Percentiles rank a stretch among this genome's conserved stretches.
Conservation (phyloP, 176 grass and related monocot genomes). For the Oryza nivara region DNA sequence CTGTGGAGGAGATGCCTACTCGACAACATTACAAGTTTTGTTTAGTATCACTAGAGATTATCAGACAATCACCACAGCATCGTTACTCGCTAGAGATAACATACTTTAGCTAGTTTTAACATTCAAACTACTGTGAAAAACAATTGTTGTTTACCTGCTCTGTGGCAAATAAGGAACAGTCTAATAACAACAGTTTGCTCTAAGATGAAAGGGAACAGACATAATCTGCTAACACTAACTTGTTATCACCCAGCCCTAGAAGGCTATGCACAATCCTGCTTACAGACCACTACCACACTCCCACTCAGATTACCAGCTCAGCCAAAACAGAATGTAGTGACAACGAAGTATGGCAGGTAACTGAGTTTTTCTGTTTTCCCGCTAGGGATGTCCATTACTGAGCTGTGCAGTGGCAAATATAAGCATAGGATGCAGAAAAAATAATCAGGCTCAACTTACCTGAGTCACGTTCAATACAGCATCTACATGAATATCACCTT, state of each 20-base stretch:
- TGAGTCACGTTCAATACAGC: constrained; percentile 82
- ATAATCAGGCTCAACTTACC: constrained; percentile 55
- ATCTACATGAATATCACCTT: constrained; percentile 92
- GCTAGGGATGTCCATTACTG: not conserved
- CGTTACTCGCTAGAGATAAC: not conserved
- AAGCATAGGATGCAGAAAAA: not conserved
- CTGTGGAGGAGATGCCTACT: not conserved
- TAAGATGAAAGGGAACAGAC: not conserved
- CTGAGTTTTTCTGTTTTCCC: not conserved
- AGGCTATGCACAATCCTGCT: not conserved
- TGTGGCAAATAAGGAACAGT: not conserved
- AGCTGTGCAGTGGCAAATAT: not conserved
- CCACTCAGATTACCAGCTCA: not conserved
- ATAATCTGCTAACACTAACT: not conserved
- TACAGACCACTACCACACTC: not conserved
- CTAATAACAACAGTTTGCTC: not conserved
- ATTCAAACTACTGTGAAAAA: not conserved
- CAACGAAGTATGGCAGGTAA: not conserved
- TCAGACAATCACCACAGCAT: not conserved
- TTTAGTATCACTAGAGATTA: constrained; percentile 1
- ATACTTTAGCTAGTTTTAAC: not conserved
- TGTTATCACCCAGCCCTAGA: not conserved
- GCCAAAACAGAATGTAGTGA: not conserved
- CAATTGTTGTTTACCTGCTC: not conserved
- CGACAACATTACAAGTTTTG: not conserved